A percentile compares a stretch with the other conserved stretches of the same genome.
These are phyloP conservation scores for Colletotrichum sp. DNA, from an alignment of 2,329 filamentous ascomycete genomes.

Conservation along the genomic window DNA sequence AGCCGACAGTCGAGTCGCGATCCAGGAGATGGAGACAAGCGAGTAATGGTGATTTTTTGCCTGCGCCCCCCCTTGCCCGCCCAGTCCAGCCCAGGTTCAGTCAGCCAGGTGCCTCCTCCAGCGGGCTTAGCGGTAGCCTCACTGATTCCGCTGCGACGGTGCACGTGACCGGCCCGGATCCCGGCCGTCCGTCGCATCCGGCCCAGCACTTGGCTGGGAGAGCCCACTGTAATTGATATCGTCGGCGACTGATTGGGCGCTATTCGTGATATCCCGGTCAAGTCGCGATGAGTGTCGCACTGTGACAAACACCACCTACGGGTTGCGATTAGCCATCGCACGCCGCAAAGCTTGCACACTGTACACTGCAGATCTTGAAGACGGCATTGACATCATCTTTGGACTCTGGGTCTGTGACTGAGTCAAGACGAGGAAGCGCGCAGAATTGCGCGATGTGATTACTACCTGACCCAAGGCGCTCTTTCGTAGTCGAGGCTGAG, in stretches of 20 bases:
- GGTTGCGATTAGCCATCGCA: neutral
- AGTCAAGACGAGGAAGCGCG: neutral
- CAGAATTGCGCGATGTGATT: neutral
- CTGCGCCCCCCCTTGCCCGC: neutral
- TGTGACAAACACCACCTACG: neutral
- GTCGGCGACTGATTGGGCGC: neutral
- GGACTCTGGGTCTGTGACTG: neutral
- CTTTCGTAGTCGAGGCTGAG: neutral
- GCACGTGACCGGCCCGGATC: conserved; percentile 26
- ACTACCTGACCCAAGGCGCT: neutral
- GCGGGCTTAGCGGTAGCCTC: neutral
- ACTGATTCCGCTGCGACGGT: neutral
- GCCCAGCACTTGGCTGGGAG: neutral
- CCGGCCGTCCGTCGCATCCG: neutral
- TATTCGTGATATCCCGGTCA: neutral
- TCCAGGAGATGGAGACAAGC: neutral
- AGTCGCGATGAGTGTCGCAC: neutral
- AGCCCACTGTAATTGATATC: neutral
- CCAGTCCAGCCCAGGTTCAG: neutral
- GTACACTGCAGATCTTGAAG: neutral
- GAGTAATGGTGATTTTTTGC: conserved; percentile 15
- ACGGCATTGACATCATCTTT: neutral
- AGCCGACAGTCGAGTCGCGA: neutral
- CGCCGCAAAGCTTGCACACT: neutral
- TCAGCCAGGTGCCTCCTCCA: neutral